phyloP scores from a whole-genome alignment of 2,329 filamentous ascomycete species.

The Diaporthe ilicicola region DNA sequence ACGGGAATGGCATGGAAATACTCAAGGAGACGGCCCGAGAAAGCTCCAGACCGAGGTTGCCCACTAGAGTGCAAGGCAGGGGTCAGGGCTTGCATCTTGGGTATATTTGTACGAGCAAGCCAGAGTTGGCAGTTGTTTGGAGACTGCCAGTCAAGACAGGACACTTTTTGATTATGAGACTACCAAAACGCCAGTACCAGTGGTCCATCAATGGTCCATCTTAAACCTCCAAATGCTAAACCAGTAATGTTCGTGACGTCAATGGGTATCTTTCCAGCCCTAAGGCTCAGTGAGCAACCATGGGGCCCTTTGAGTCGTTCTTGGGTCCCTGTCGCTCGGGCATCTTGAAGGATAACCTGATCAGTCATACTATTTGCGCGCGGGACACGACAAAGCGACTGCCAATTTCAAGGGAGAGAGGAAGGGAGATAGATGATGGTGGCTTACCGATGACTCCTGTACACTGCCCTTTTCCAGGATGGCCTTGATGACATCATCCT shows the following conservation, averaged over 20 bases:
- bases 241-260: conserved; percentile 20
- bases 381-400: neutral
- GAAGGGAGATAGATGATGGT: neutral
- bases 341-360: conserved; percentile 48
- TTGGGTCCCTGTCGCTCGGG: conserved; percentile 59
- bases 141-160: conserved; percentile 7
- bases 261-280: conserved; percentile 31
- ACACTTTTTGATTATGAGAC: conserved; percentile 14
- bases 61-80: too few species aligned
- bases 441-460: conserved; percentile 64
- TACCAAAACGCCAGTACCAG: conserved; percentile 19
- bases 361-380: conserved; percentile 27
- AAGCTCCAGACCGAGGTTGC: neutral
- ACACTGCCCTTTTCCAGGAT: conserved; percentile 81
- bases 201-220: conserved; percentile 16
- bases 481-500: conserved; percentile 82
- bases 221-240: conserved; percentile 21
- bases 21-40: too few species aligned
- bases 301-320: conserved; percentile 59
- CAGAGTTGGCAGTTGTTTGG: neutral
- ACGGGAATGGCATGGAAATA: neutral
- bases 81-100: neutral
- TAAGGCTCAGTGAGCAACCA: conserved; percentile 50
- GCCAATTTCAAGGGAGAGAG: too few species aligned
- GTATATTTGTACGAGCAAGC: neutral